A percentile compares a stretch with the other conserved stretches of the same genome.
Evolutionary conservation across 1,139 yeast genomes (phyloP).

Genomic region (Taphrina communis): DNA sequence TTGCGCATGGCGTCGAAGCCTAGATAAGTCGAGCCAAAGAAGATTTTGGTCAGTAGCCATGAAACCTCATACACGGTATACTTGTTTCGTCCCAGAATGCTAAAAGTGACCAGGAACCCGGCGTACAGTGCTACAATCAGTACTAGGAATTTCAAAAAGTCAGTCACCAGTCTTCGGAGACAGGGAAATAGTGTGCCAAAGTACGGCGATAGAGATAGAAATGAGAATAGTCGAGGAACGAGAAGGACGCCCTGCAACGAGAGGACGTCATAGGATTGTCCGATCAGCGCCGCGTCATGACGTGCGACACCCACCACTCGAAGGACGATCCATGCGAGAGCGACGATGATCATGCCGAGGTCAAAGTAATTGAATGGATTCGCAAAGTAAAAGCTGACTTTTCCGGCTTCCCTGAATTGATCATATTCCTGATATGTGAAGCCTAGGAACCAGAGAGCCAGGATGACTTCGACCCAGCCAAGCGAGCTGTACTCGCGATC

Average conservation of each 20-base stretch:
- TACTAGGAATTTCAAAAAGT: conserved; percentile 50
- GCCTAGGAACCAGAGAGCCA: conserved; percentile 51
- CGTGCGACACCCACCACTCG: conserved; percentile 47
- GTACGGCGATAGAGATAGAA: conserved; percentile 51
- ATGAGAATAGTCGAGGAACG: conserved; percentile 51
- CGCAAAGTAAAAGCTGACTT: conserved; percentile 48
- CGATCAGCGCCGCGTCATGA: conserved; percentile 43
- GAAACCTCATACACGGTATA: conserved; percentile 49
- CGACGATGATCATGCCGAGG: conserved; percentile 49
- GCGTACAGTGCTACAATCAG: conserved; percentile 50
- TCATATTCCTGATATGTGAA: conserved; percentile 51
- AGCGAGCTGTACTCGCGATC: conserved; percentile 40
- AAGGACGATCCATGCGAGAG: conserved; percentile 47
- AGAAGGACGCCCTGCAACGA: conserved; percentile 51
- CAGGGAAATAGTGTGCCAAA: conserved; percentile 52
- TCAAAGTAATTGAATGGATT: conserved; percentile 51
- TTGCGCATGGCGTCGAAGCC: conserved; percentile 51
- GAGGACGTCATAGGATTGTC: conserved; percentile 49
- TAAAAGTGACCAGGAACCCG: conserved; percentile 52
- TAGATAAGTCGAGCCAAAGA: conserved; percentile 50
- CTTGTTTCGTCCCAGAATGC: conserved; percentile 50
- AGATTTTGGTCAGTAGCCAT: conserved; percentile 51
- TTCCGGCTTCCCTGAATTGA: conserved; percentile 51
- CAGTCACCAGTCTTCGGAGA: conserved; percentile 50
- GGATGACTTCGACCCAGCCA: conserved; percentile 47